These are phyloP conservation scores for Huntiella abstrusa DNA, from an alignment of 2,329 filamentous ascomycete species.

Conservation along the genomic window DNA sequence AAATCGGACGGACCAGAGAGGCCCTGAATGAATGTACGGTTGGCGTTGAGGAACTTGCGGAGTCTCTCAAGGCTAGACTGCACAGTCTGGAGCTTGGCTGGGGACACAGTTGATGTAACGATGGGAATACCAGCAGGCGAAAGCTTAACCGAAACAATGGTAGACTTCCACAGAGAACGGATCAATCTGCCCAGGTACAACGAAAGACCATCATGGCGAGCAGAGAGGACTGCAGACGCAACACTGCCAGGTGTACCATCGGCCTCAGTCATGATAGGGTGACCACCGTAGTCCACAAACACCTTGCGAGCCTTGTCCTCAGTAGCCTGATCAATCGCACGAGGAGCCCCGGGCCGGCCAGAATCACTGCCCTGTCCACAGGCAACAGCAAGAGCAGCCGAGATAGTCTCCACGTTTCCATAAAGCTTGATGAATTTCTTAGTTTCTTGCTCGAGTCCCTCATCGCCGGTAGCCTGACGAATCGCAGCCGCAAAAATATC, in stretches of 20 bases:
- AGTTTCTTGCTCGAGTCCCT: conserved; percentile 65
- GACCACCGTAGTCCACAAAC: conserved; percentile 85
- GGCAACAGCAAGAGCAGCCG: conserved; percentile 80
- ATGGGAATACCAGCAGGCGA: conserved; percentile 38
- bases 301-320: conserved; percentile 68
- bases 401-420: conserved; percentile 72
- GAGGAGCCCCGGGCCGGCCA: conserved; percentile 44
- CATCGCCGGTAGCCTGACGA: conserved; percentile 51
- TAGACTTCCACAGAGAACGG: conserved; percentile 69
- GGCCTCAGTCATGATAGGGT: conserved; percentile 62
- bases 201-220: conserved; percentile 71
- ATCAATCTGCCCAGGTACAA: conserved; percentile 79
- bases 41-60: conserved; percentile 66
- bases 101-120: conserved; percentile 47
- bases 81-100: conserved; percentile 51
- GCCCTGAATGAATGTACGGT: conserved; percentile 81
- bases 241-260: conserved; percentile 53
- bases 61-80: conserved; percentile 68
- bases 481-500: conserved; percentile 81
- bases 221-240: conserved; percentile 72
- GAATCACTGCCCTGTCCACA: conserved; percentile 78
- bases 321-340: conserved; percentile 68
- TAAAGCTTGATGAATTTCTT: conserved; percentile 73
- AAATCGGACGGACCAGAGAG: conserved; percentile 78
- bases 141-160: conserved; percentile 41